Evolutionary conservation across 495 filamentous ascomycete species (phyloP).

Genomic region (Mycothermus thermophilus): DNA sequence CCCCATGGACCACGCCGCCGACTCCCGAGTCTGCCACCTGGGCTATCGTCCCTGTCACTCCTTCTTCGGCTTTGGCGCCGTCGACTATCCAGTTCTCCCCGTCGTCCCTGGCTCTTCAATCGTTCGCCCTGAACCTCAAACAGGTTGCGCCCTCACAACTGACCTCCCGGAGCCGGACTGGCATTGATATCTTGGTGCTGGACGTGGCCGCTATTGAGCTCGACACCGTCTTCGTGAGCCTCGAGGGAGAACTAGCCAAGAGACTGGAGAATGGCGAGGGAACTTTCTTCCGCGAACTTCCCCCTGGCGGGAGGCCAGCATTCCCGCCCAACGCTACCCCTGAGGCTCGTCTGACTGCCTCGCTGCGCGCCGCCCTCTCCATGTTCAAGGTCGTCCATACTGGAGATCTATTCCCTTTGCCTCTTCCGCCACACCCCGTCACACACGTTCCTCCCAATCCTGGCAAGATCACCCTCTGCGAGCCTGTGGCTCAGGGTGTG

Average conservation of each 20-base stretch:
- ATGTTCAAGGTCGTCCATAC: conserved; percentile 63
- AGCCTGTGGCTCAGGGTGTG: conserved; percentile 72
- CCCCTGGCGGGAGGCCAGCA: conserved; percentile 17
- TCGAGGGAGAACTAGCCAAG: conserved; percentile 59
- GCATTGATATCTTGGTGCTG: conserved; percentile 65
- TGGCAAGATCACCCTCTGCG: conserved; percentile 62
- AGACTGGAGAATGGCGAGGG: conserved; percentile 44
- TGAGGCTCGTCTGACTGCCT: conserved; percentile 56
- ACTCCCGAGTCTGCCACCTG: conserved; percentile 54
- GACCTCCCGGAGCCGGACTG: conserved; percentile 43
- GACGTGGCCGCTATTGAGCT: conserved; percentile 69
- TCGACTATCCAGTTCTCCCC: conserved; percentile 77
- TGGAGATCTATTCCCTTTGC: conserved; percentile 72
- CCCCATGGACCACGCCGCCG: conserved; percentile 59
- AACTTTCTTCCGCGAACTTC: conserved; percentile 39
- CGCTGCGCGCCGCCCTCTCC: conserved; percentile 61
- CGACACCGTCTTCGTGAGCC: conserved; percentile 70
- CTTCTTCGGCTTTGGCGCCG: conserved; percentile 45
- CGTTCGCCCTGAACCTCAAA: conserved; percentile 51
- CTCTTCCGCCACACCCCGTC: conserved; percentile 73
- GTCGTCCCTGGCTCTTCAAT: conserved; percentile 60
- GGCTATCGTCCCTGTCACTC: conserved; percentile 71
- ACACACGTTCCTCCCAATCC: conserved; percentile 76
- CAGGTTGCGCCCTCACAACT: conserved; percentile 48
- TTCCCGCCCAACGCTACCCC: conserved; percentile 25